A percentile compares a stretch with the other conserved stretches of the same genome.
Evolutionary conservation across 352 stramenopile genomes (phyloP).

Genomic region (Elongisporangium prolatum): DNA sequence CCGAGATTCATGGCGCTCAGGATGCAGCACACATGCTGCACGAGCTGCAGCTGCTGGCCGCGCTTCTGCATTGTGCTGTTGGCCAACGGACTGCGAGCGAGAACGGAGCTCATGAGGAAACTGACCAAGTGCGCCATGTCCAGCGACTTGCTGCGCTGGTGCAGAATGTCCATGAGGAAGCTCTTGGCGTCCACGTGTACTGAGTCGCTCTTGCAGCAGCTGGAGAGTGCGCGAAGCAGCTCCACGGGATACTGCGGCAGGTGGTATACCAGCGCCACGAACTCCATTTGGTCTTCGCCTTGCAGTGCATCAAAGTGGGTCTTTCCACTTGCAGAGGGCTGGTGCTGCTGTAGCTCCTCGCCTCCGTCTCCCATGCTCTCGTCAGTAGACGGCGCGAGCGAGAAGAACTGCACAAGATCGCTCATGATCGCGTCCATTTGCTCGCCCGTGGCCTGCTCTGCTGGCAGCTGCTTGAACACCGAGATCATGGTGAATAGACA

Average conservation of each 20-base stretch:
- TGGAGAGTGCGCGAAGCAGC: conserved; percentile 62
- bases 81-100: conserved; percentile 26
- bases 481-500: conserved; percentile 68
- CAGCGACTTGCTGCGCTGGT: conserved; percentile 51
- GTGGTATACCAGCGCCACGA: conserved; percentile 73
- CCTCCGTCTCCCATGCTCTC: conserved; percentile 13
- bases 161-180: conserved; percentile 78
- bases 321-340: background rate
- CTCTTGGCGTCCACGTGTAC: conserved; percentile 72
- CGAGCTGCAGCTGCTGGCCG: conserved; percentile 48
- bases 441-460: conserved; percentile 34
- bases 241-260: conserved; percentile 60
- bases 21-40: conserved; percentile 58
- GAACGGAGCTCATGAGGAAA: conserved; percentile 72
- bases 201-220: conserved; percentile 64
- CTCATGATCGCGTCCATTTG: conserved; percentile 47
- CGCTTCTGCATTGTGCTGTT: conserved; percentile 8
- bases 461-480: conserved; percentile 70
- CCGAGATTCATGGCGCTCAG: conserved; percentile 66
- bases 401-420: conserved; percentile 65
- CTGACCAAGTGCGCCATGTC: conserved; percentile 75
- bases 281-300: conserved; percentile 53
- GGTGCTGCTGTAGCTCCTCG: conserved; percentile 5
- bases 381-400: conserved; percentile 20
- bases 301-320: conserved; percentile 50